Evolutionary conservation across 2,329 filamentous ascomycete genomes (phyloP), one percentile per base, ranked within the genome.

Genomic region (Hymenoscyphus fructigenus): DNA sequence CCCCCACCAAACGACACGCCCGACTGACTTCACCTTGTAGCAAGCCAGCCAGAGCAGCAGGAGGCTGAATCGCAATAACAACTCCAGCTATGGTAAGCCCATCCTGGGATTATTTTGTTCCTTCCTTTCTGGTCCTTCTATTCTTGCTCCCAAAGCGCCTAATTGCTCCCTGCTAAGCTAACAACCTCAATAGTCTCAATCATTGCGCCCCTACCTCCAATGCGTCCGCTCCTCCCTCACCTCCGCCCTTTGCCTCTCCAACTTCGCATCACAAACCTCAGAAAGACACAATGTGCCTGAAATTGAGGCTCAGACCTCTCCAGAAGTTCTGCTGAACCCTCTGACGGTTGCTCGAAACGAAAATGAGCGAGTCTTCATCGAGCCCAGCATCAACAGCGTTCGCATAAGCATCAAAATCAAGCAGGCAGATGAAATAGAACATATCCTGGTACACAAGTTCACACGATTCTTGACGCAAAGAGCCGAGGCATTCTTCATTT

Each of bases 341-440:
- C 82, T 99, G 69, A 93, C 90, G 32, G 88, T 99, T 72, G 91
- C 94, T 68, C 89, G 95, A 69, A 99, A 99, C 80, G 93, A 98
- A 80, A 96, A 97, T 78, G 95, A 99, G 85, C 89, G 91, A 73
- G 94, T 99, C 71, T 83, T 97, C 67, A 96, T 98, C 76, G 94
- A 98, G 82, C 93, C 95, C 62, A 95, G 91, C 78, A 90, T 98
- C 81, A 99, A 99, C 85, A 96, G 91, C 72, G 91, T 99, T 72
- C 90, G 95, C 72, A 91, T 99, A 75, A 97, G 92, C 85, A 96
- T 99, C 82, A 92, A 94, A 84, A 97, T 99, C 80, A 99, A 99
- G 83, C 95, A 99, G 83, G 95, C 95, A 68, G 95, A 99, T 79
- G 95, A 99, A 82, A 99, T 98, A 75, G 95, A 99, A 80, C 88